Conservation (phyloP, 1,284 basidiomycete species). For the Rhodofomes roseus region DNA sequence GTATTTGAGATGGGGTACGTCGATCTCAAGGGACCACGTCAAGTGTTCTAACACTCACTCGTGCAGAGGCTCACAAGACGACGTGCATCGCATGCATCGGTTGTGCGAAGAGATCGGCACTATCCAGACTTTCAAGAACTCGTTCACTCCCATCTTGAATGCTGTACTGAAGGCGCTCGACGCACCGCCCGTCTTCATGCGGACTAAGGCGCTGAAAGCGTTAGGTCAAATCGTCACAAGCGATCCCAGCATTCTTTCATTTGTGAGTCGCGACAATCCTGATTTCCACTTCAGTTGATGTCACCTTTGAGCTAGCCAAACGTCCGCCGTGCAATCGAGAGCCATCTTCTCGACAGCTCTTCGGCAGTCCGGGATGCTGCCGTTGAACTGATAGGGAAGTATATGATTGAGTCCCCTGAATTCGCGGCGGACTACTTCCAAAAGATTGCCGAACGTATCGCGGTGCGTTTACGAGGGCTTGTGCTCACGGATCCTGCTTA, state of each 20-base stretch:
- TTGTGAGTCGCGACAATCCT: constrained; percentile 43
- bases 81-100: constrained; percentile 58
- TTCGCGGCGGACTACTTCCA: constrained; percentile 85
- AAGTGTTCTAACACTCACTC: not conserved
- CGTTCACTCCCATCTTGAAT: constrained; percentile 78
- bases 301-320: constrained; percentile 47
- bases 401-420: constrained; percentile 83
- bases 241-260: constrained; percentile 78
- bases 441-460: constrained; percentile 83
- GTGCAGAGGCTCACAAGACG: constrained; percentile 57
- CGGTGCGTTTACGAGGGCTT: constrained; percentile 46
- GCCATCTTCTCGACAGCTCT: constrained; percentile 85
- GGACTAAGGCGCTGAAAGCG: constrained; percentile 87
- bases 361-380: constrained; percentile 94
- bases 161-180: constrained; percentile 77
- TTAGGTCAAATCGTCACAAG: constrained; percentile 83
- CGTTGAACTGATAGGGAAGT: constrained; percentile 93
- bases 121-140: constrained; percentile 68
- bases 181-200: constrained; percentile 79
- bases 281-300: constrained; percentile 2
- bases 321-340: constrained; percentile 82
- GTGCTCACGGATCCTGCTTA: not conserved
- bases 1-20: constrained; percentile 75
- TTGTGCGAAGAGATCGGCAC: constrained; percentile 75
- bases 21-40: not conserved